Percentiles rank a stretch among this genome's conserved stretches.
phyloP scores from a whole-genome alignment of 257 asterid species.

The Fraxinus excelsior region DNA sequence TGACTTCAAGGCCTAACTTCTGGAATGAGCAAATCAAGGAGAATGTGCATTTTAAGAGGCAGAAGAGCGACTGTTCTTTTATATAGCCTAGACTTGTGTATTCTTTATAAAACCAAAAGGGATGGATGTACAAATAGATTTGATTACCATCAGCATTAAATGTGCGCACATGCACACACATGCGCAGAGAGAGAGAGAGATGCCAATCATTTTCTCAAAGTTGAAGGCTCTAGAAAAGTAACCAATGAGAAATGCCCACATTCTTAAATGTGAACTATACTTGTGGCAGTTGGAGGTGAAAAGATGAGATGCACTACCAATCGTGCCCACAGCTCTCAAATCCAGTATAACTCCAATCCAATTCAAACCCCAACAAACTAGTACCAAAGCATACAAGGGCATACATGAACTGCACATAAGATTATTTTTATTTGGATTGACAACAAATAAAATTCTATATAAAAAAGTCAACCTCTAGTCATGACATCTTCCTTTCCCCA shows the following conservation, averaged over 20 bases:
- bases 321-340: too few relatives aligned
- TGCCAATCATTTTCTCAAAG: too few relatives aligned
- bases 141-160: slow-evolving; percentile 3
- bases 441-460: background rate
- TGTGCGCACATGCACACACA: background rate
- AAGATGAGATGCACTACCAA: too few relatives aligned
- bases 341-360: background rate
- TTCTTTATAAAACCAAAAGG: background rate
- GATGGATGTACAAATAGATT: background rate
- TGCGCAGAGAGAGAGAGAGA: too few relatives aligned
- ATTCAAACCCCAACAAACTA: background rate
- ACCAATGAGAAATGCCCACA: too few relatives aligned
- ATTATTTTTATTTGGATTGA: background rate
- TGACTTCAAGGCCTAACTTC: slow-evolving; percentile 2
- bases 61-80: background rate
- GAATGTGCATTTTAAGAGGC: background rate
- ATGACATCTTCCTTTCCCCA: background rate
- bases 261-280: too few relatives aligned
- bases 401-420: background rate
- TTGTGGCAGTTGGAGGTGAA: too few relatives aligned
- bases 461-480: background rate
- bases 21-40: background rate
- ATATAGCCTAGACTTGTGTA: background rate
- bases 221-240: too few relatives aligned
- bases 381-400: background rate